Base-by-base conservation (phyloP, 2,329 filamentous ascomycete genomes). In the Fusarium udum region DNA sequence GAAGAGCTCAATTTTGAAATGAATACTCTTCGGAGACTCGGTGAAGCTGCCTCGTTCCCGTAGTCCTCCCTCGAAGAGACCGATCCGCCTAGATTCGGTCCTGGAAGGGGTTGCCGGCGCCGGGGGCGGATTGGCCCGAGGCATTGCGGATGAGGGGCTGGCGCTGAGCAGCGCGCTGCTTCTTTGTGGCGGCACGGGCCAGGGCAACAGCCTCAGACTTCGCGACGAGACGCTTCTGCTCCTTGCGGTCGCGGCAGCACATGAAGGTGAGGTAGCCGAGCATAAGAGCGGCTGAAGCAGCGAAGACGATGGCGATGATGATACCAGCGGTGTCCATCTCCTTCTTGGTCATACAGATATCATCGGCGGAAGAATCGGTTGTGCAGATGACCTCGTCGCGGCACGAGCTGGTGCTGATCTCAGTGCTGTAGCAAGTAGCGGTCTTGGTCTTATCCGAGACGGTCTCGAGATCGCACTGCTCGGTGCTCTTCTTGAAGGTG, bases 151-250 rank as follows among this genome's bases (percentile, higher is more conserved):
- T 83, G 42, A 85, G 78, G 20, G 83, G 83, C 31, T 80, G 78
- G 49, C 80, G 78, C 71, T 79, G 79, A 36, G 77, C 78, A 55
- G 79, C 79, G 55, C 82, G 80, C 77, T 83, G 79, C 80, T 84
- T 84, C 80, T 82, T 84, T 67, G 82, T 84, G 56, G 85, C 83
- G 75, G 85, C 85, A 78, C 85, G 85, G 55, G 85, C 85, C 57
- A 86, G 84, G 32, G 84, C 84, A n/a, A 84, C 84, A 49, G 86
- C 86, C 80, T 89, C 87, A 66, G 84, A 83, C 72, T 84, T 84
- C 66, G 84, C 84, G 61, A 79, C 80, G 39, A 84, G 79, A 52
- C 82, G 80, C 78, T 83, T 84, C 75, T 87, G 83, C 74, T 82
- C 73, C 78, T 79, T 80, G 74, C 84, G 82, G 73, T 90, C 87